Evolutionary conservation across 2,329 filamentous ascomycete species (phyloP).

Genomic region (Aphanocladium album): DNA sequence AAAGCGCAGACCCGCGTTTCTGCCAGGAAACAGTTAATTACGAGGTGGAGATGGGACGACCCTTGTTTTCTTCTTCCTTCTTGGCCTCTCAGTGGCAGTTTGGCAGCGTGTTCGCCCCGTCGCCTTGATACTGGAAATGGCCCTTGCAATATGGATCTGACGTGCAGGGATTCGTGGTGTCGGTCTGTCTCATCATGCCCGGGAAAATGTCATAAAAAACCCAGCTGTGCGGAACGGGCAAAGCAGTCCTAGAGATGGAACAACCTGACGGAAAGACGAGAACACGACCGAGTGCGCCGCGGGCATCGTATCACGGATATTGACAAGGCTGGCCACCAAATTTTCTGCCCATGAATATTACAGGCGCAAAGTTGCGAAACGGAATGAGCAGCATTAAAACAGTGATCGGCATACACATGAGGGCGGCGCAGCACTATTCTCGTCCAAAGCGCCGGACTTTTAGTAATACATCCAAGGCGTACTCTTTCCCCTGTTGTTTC

Average conservation of each 20-base stretch:
- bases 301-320: background rate
- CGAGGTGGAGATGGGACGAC: background rate
- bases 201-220: background rate
- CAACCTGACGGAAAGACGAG: background rate
- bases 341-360: background rate
- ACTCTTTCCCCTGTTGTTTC: too few species aligned
- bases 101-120: too few species aligned
- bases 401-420: background rate
- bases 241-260: background rate
- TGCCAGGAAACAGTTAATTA: background rate
- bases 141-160: constrained; percentile 4
- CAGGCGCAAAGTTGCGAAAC: background rate
- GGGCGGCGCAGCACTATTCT: background rate
- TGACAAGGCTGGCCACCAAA: background rate
- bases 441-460: background rate
- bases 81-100: too few species aligned
- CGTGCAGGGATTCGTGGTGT: background rate
- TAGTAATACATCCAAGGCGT: background rate
- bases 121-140: background rate
- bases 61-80: background rate
- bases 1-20: background rate
- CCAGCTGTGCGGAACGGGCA: background rate
- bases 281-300: too few species aligned
- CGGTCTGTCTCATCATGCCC: background rate
- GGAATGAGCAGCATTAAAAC: background rate